Conservation (phyloP, 1,284 basidiomycete species). For the Bjerkandera adusta region DNA sequence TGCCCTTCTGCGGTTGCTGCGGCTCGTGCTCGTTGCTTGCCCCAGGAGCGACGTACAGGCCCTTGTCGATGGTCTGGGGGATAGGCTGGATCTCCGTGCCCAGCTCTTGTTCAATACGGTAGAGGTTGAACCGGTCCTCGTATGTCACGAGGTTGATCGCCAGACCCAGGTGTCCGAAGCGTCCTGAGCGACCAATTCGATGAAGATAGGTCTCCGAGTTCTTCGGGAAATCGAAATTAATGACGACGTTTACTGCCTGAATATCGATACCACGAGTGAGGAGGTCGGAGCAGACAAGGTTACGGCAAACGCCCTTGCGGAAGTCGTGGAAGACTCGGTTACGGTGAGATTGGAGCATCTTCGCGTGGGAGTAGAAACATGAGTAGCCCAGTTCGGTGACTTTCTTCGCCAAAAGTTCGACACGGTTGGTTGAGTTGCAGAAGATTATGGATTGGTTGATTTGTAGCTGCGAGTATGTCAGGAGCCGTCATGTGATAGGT, state of each 20-base stretch:
- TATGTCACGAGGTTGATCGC: slow-evolving; percentile 97
- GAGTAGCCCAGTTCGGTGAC: slow-evolving; percentile 99
- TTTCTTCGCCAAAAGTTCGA: slow-evolving; percentile 98
- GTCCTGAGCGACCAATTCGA: slow-evolving; percentile 95
- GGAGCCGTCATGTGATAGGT: slow-evolving; percentile 12
- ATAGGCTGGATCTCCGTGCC: slow-evolving; percentile 98
- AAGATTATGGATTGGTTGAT: slow-evolving; percentile 99
- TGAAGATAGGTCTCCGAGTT: slow-evolving; percentile 98
- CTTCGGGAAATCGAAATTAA: slow-evolving; percentile 99
- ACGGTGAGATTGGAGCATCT: slow-evolving; percentile 98
- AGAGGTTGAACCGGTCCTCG: slow-evolving; percentile 97
- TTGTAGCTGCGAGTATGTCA: slow-evolving; percentile 74
- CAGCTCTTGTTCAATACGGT: slow-evolving; percentile 97
- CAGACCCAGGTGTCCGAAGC: slow-evolving; percentile 95
- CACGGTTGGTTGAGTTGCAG: slow-evolving; percentile 99
- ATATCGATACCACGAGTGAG: slow-evolving; percentile 99
- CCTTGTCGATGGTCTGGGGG: slow-evolving; percentile 88
- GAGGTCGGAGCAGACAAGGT: slow-evolving; percentile 95
- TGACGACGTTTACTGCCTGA: slow-evolving; percentile 99
- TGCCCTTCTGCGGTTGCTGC: slow-evolving; percentile 15
- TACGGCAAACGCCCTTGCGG: slow-evolving; percentile 96
- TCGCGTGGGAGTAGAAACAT: slow-evolving; percentile 99
- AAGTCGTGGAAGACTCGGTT: slow-evolving; percentile 99
- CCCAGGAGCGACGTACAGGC: slow-evolving; percentile 85
- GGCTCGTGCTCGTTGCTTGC: slow-evolving; percentile 43